Evolutionary conservation across 345 rosid species (phyloP).

Genomic region (Psidium friedrichsthalianum): DNA sequence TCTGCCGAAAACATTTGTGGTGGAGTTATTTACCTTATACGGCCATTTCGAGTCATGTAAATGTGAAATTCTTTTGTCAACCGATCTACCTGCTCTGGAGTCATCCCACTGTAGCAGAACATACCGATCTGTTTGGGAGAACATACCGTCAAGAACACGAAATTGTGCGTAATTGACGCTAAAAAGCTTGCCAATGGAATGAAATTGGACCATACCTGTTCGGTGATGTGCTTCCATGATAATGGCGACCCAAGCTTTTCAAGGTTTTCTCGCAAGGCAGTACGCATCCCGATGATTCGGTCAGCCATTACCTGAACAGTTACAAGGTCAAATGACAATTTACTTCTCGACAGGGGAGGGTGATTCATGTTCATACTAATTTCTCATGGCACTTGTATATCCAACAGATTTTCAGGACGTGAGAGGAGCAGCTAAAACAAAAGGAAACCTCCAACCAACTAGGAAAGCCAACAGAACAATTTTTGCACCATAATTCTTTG

Average conservation of each 20-base stretch:
- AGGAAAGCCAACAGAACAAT: background rate
- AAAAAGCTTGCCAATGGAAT: background rate
- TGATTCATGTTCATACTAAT: background rate
- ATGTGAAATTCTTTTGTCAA: constrained; percentile 73
- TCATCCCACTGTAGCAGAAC: constrained; percentile 95
- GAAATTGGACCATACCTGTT: constrained; percentile 38
- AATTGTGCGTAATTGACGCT: background rate
- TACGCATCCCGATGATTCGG: constrained; percentile 90
- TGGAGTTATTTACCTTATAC: constrained; percentile 50
- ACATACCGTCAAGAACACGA: background rate
- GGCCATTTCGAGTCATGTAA: constrained; percentile 87
- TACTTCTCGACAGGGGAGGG: background rate
- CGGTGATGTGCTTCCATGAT: constrained; percentile 84
- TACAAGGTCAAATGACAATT: background rate
- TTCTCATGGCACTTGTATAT: background rate
- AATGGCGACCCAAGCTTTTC: constrained; percentile 74
- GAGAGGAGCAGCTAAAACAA: background rate
- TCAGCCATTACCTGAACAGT: constrained; percentile 71
- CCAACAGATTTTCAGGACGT: background rate
- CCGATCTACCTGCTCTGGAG: constrained; percentile 85
- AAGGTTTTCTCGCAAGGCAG: constrained; percentile 62
- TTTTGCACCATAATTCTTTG: background rate
- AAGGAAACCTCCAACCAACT: background rate
- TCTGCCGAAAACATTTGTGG: background rate
- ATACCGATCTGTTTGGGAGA: constrained; percentile 65